phyloP scores from a whole-genome alignment of 1,284 basidiomycete species.

The Peniophora sp. region DNA sequence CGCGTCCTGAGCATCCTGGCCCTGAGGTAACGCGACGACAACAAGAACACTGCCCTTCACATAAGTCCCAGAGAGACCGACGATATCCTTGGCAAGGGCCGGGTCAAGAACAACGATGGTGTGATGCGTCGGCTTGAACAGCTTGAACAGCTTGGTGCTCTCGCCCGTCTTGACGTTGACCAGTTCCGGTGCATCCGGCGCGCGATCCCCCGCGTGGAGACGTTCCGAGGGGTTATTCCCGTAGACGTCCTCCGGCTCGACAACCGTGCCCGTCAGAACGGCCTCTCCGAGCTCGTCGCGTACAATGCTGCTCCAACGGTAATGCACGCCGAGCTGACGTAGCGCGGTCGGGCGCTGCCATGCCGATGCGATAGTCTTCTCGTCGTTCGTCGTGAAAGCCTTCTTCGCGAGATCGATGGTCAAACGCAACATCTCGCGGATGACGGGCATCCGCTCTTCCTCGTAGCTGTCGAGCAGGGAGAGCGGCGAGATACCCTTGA shows the following conservation, averaged over 20 bases:
- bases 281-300: slow-evolving; percentile 24
- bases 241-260: slow-evolving; percentile 12
- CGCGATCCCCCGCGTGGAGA: not conserved
- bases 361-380: not conserved
- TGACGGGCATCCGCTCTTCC: slow-evolving; percentile 18
- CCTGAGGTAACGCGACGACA: slow-evolving; percentile 10
- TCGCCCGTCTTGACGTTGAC: slow-evolving; percentile 1
- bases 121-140: not conserved
- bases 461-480: slow-evolving; percentile 15
- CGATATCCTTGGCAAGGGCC: not conserved
- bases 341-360: slow-evolving; percentile 17
- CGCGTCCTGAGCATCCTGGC: not conserved
- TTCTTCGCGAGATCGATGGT: slow-evolving; percentile 10
- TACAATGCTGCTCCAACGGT: slow-evolving; percentile 36
- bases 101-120: slow-evolving; percentile 2
- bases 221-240: slow-evolving; percentile 13
- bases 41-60: slow-evolving; percentile 15
- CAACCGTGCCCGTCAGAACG: slow-evolving; percentile 2
- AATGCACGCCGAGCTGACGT: slow-evolving; percentile 37
- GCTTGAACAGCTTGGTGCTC: not conserved
- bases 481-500: slow-evolving; percentile 10
- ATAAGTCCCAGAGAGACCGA: slow-evolving; percentile 18
- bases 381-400: slow-evolving; percentile 10
- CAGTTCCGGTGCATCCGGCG: slow-evolving; percentile 1
- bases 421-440: slow-evolving; percentile 15